Base-by-base conservation (phyloP, 2,329 filamentous ascomycete species). In the Zymoseptoria pseudotritici region DNA sequence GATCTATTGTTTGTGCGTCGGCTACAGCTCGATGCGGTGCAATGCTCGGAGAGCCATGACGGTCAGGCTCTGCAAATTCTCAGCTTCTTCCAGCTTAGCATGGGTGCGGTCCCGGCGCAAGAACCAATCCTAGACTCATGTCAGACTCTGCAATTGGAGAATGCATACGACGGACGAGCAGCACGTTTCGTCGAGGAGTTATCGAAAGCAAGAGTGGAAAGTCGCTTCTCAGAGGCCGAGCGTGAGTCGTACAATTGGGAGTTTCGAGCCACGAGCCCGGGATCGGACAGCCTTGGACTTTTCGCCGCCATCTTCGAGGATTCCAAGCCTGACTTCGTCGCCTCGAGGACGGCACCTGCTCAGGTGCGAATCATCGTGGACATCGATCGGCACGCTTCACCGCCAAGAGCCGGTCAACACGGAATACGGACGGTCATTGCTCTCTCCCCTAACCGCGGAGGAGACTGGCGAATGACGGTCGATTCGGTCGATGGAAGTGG, bases 201-300 rank as follows among this genome's bases (percentile, higher is more conserved):
- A 11, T 85, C 86, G 54, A 95, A 93, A 75, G 91, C 92, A 8
- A 86, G 87, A 64, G 85, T 97, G 13, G 93, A 97, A 74, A 88
- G 86, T 5, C 84, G 92, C 10, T 96, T 95, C 69, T 78, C 89
- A 0, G 91, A 96, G 71, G 73, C 79, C n/a, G 90, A 96, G 76
- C 85, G 92, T 60, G 91, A 96, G 72, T 84, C 87, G 60, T 82
- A 86, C 17, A 85, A 83, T 67, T 97, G 91, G 91, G 89, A 89
- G 31, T 82, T 95, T 31, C 84, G 91, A 46, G 88, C 86, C 20
- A 82, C 85, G 13, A 83, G 81, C 60, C 82, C 86, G 71, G 80
- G 82, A 6, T 69, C 75, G n/a, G 80, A 79, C 46, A 87, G 78
- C 57, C 72, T 84, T 24, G 80, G 77, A 53, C 73, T 83, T 26